phyloP scores from a whole-genome alignment of 371 early-diverging fungal species.

The Rhizopus stolonifer region DNA sequence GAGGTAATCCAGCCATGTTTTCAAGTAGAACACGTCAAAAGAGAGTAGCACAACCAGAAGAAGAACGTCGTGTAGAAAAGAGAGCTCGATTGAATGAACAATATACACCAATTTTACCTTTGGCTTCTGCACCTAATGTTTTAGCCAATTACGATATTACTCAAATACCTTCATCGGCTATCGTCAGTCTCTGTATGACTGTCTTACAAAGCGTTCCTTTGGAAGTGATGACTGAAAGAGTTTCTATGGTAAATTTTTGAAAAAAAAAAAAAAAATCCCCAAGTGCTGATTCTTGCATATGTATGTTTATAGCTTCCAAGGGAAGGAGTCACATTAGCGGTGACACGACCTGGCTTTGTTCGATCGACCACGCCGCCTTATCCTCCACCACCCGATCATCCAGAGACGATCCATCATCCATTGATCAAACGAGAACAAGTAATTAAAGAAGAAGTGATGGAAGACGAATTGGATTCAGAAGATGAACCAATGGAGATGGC shows the following conservation, averaged over 20 bases:
- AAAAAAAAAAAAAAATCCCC: too few species aligned
- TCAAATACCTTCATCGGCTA: constrained; percentile 31
- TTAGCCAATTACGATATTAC: constrained; percentile 40
- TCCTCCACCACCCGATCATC: constrained; percentile 23
- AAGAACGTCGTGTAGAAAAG: constrained; percentile 22
- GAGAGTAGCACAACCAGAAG: constrained; percentile 13
- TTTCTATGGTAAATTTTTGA: not conserved
- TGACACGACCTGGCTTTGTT: constrained; percentile 17
- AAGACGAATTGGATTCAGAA: constrained; percentile 9
- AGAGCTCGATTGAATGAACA: constrained; percentile 9
- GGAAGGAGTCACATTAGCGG: constrained; percentile 23
- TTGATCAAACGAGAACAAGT: constrained; percentile 7
- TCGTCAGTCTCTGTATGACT: constrained; percentile 41
- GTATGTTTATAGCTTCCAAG: constrained; percentile 20
- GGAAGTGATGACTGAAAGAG: constrained; percentile 31
- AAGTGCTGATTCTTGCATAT: not conserved
- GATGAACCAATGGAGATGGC: constrained; percentile 15
- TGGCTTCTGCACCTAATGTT: constrained; percentile 13
- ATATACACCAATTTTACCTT: constrained; percentile 13
- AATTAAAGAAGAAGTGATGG: not conserved
- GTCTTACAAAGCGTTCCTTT: constrained; percentile 37
- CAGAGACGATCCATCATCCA: constrained; percentile 14
- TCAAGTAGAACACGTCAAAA: constrained; percentile 26
- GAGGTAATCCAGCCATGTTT: constrained; percentile 47
- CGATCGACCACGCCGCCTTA: constrained; percentile 24